Evolutionary conservation across 73 alveolate genomes (phyloP), one percentile per base, ranked within the genome.

Genomic region (Paraurostyla sp.): DNA sequence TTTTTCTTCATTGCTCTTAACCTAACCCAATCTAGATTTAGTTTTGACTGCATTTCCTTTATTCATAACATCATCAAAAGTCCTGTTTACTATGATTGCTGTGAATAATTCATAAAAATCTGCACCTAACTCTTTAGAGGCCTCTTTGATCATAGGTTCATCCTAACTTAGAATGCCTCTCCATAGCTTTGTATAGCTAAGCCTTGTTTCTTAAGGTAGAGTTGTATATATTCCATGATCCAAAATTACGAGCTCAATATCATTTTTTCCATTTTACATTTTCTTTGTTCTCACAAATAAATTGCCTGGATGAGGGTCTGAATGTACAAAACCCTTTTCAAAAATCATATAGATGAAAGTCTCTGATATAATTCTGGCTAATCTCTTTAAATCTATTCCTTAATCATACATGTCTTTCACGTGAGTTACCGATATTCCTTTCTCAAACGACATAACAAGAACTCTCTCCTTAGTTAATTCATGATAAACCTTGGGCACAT

Each of bases 281-380:
- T 11, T 15, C 71, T 52, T 65, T 58, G 49, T 40, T 50, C 95
- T 80, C n/a, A 93, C 94, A 35, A 92, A 76, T 16, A 95, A 50
- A 56, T 95, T 95, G 16, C 98, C 98, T 4, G 97, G 97, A 60
- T 95, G 98, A 0, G 98, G 98, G 71, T 95, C 98, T n/a, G 95
- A 85, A 73, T 95, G 97, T 41, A 95, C 93, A 45, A 93, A 93
- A 1, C 98, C 98, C 30, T 78, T 60, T 9, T 69, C 85, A 63
- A 62, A 95, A 54, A 91, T 90, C 98, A 95, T 95, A 30, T 88
- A 75, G 42, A 81, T 80, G 76, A 95, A 95, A 23, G 91, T 40
- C 23, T 76, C 85, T 11, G 97, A 88, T 6, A 94, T 76, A 0
- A 45, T 35, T 4, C 49, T 43, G 2, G 98, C 80, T 32, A 90